A percentile compares a stretch with the other conserved stretches of the same genome.
phyloP scores from a whole-genome alignment of 2,329 filamentous ascomycete species.

The Botryotinia convoluta region DNA sequence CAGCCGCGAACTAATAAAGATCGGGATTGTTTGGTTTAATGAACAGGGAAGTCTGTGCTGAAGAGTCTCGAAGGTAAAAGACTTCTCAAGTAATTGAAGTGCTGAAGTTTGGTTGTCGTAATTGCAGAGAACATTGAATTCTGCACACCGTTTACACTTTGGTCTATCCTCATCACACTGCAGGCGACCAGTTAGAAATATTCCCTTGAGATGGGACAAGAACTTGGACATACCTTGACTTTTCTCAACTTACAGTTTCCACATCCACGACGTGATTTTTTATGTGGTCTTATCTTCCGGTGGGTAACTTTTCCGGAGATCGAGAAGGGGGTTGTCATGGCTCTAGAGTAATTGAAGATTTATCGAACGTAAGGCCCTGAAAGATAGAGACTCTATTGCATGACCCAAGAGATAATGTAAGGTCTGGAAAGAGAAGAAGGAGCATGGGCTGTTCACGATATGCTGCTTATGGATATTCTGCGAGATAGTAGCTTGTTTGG shows the following conservation, averaged over 20 bases:
- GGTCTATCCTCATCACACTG: slow-evolving; percentile 56
- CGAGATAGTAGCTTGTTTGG: neutral
- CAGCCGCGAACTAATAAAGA: neutral
- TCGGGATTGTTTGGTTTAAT: neutral
- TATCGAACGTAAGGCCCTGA: neutral
- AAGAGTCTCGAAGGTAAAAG: slow-evolving; percentile 21
- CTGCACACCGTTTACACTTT: slow-evolving; percentile 47
- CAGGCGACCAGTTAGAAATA: neutral
- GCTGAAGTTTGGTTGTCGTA: slow-evolving; percentile 41
- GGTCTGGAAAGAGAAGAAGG: neutral
- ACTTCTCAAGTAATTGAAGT: slow-evolving; percentile 38
- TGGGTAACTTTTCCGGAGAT: neutral
- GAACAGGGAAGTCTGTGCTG: neutral
- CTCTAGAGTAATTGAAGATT: neutral
- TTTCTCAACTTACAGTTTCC: slow-evolving; percentile 55
- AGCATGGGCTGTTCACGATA: neutral
- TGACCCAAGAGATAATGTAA: too few species aligned
- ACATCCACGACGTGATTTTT: slow-evolving; percentile 53
- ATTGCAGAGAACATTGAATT: slow-evolving; percentile 49
- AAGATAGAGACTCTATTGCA: neutral
- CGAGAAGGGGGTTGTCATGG: neutral
- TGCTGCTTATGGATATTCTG: neutral
- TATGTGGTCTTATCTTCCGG: slow-evolving; percentile 42
- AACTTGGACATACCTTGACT: slow-evolving; percentile 46
- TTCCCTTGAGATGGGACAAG: neutral